Conservation (phyloP, 768 basidiomycete genomes). For the Saitozyma podzolica region DNA sequence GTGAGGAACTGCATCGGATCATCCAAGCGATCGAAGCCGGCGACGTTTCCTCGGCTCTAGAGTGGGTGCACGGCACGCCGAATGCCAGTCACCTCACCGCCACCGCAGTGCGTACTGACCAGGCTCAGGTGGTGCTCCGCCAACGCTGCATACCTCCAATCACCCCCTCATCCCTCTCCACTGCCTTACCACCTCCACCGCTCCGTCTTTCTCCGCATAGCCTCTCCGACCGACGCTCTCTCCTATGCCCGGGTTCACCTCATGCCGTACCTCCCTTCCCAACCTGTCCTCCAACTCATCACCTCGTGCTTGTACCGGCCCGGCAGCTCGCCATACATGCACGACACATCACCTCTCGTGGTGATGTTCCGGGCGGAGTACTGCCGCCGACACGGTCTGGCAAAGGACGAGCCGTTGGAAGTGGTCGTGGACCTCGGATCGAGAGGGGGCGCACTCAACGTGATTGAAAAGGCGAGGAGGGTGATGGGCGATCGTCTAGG, state of each 20-base stretch:
- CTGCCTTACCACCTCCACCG: slow-evolving; percentile 89
- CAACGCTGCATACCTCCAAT: slow-evolving; percentile 66
- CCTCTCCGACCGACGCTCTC: slow-evolving; percentile 62
- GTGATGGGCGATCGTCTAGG: slow-evolving; percentile 92
- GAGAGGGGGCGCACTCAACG: slow-evolving; percentile 75
- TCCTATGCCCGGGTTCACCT: slow-evolving; percentile 68
- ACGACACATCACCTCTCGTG: slow-evolving; percentile 57
- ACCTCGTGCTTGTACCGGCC: slow-evolving; percentile 50
- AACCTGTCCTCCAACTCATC: slow-evolving; percentile 43
- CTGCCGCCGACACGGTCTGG: slow-evolving; percentile 82
- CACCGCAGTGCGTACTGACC: no score
- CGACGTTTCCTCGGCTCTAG: slow-evolving; percentile 65
- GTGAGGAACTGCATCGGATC: slow-evolving; percentile 35
- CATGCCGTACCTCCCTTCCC: slow-evolving; percentile 64
- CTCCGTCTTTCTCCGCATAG: slow-evolving; percentile 79
- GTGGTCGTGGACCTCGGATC: slow-evolving; percentile 92
- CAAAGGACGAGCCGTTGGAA: slow-evolving; percentile 79
- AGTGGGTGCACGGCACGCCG: slow-evolving; percentile 57
- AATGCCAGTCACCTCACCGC: neutral
- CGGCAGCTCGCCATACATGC: slow-evolving; percentile 59
- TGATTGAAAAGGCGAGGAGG: slow-evolving; percentile 89
- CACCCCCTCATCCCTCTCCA: slow-evolving; percentile 66
- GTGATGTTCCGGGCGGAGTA: slow-evolving; percentile 85
- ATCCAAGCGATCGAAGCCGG: slow-evolving; percentile 31
- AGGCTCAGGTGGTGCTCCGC: slow-evolving; percentile 70